These are phyloP conservation scores for Phytophthora ohioensis DNA, from an alignment of 352 stramenopile species.

Conservation along the genomic window DNA sequence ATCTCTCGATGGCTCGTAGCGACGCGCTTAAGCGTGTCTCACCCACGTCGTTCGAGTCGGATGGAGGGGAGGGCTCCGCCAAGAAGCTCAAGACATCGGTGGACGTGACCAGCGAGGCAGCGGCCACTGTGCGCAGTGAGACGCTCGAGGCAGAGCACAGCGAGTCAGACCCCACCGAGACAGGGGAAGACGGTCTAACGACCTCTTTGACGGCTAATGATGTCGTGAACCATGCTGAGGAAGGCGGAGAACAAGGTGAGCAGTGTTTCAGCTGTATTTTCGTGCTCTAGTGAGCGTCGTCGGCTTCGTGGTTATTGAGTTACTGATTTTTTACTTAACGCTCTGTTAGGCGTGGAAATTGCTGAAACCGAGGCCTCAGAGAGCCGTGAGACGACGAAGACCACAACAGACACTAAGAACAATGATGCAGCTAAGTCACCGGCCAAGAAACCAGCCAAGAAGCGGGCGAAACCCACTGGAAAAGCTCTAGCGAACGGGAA, in stretches of 20 bases:
- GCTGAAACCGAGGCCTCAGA: slow-evolving; percentile 9
- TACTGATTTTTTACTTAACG: slow-evolving; percentile 34
- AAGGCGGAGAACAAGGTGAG: slow-evolving; percentile 18
- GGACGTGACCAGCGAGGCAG: slow-evolving; percentile 2
- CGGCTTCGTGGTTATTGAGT: slow-evolving; percentile 8
- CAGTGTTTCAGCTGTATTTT: slow-evolving; percentile 19
- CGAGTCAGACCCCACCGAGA: slow-evolving; percentile 3
- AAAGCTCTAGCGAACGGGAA: slow-evolving; percentile 35
- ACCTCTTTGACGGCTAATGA: slow-evolving; percentile 8
- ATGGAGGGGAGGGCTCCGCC: slow-evolving; percentile 12
- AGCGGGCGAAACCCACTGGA: slow-evolving; percentile 37
- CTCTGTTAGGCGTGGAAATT: slow-evolving; percentile 34
- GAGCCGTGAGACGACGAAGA: background rate
- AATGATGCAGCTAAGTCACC: slow-evolving; percentile 2
- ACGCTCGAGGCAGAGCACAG: slow-evolving; percentile 21
- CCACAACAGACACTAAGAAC: background rate
- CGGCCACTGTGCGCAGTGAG: slow-evolving; percentile 7
- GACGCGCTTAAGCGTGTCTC: slow-evolving; percentile 33
- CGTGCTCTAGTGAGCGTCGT: slow-evolving; percentile 8
- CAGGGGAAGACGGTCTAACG: slow-evolving; percentile 28
- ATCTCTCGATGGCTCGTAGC: slow-evolving; percentile 40
- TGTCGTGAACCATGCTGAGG: background rate
- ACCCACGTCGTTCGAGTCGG: slow-evolving; percentile 26
- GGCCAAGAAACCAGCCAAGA: slow-evolving; percentile 33
- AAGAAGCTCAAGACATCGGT: slow-evolving; percentile 36